Base-by-base conservation (phyloP, 2,329 filamentous ascomycete species). In the Fusarium haematococcum region DNA sequence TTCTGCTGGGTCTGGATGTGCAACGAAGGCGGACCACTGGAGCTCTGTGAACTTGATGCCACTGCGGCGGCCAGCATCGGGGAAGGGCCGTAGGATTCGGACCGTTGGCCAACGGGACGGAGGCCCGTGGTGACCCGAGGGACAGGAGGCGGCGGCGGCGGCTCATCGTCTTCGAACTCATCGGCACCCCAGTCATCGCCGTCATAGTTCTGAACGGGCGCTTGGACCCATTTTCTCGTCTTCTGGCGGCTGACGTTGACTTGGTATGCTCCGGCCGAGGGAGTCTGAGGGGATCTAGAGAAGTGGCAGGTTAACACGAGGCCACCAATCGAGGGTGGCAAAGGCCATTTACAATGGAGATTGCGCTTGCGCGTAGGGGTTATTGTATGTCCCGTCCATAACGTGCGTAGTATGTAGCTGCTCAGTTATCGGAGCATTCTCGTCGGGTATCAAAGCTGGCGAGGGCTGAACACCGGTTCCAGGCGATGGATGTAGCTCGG, bases 141-240 rank as follows among this genome's bases (percentile, higher is more conserved):
- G 39, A 79, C 77, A 32, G 80, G 75, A 37, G 76, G 77, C 35
- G 86, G 84, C 59, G 86, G 83, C 58, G 85, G 83, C 30, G 83
- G 82, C 39, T 88, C 87, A 45, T 90, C 88, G 63, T 88, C 86
- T n/a, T 91, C 89, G 67, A 90, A 89, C 10, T 92, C 90, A 39
- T 92, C 91, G 65, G 88, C 93, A 39, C 95, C 96, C 95, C 96
- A 98, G 80, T 98, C 96, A 78, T 97, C 95, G 73, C 95, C 96
- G 79, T 96, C 95, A 80, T 98, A 98, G 80, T 91, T 94, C 77
- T 93, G 92, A 68, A 91, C 88, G 83, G 95, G 96, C 39, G 96
- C 96, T 79, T 97, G 93, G 41, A 96, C 93, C 96, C 96, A 98
- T 89, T 97, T 97, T 84, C 92, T 94, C 65, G 95, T 98, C 85